These are phyloP conservation scores for Paramecium primaurelia DNA, from an alignment of 73 alveolate genomes.

Conservation along the genomic window DNA sequence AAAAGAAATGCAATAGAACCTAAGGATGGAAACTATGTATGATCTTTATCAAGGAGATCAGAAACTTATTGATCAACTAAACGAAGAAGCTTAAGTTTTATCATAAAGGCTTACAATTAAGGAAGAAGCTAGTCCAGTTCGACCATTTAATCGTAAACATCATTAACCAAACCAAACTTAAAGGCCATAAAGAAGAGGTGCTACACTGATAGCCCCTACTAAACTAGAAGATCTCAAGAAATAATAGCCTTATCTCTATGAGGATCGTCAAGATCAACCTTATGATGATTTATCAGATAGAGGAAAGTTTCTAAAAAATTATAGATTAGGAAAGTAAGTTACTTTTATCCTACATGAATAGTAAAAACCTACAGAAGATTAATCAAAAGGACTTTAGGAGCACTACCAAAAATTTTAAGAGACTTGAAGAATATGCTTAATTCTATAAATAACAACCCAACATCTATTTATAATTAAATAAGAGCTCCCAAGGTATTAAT, in stretches of 20 bases:
- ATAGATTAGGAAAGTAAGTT: constrained; percentile 8
- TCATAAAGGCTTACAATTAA: background rate
- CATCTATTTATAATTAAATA: background rate
- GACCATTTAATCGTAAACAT: background rate
- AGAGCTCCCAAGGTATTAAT: background rate
- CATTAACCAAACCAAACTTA: background rate
- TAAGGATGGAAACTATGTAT: background rate
- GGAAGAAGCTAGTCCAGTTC: background rate
- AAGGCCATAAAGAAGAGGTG: background rate
- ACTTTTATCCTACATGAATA: background rate
- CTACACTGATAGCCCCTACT: background rate
- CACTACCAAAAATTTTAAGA: background rate
- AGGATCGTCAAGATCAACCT: background rate
- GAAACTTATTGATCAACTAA: background rate
- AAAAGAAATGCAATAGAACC: background rate
- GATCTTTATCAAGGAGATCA: background rate
- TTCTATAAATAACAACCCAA: constrained; percentile 14
- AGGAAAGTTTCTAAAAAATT: background rate
- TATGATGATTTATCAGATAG: background rate
- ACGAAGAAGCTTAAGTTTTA: background rate
- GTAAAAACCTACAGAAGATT: background rate
- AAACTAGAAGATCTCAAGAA: background rate
- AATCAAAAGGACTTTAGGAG: background rate
- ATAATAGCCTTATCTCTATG: background rate
- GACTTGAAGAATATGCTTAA: background rate